phyloP scores from a whole-genome alignment of 2,329 filamentous ascomycete genomes.

The Dendrostoma leiphaemia region DNA sequence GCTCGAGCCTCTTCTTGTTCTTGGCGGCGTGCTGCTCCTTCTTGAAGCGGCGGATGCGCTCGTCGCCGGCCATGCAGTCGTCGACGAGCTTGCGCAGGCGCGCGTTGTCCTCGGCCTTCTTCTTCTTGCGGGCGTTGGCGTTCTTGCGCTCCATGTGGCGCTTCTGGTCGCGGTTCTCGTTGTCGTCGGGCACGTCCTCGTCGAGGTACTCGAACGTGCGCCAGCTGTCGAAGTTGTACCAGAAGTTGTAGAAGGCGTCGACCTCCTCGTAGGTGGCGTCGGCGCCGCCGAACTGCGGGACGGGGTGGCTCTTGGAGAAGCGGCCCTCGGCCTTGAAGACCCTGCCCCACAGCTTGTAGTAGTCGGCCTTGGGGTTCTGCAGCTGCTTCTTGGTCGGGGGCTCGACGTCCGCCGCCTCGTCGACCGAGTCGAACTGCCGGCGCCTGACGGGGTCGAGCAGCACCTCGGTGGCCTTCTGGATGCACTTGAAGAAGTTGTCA shows the following conservation, averaged over 20 bases:
- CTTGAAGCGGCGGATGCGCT: conserved; percentile 96
- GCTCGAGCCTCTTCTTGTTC: conserved; percentile 90
- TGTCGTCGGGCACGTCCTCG: conserved; percentile 98
- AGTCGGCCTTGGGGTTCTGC: conserved; percentile 69
- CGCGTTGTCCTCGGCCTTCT: conserved; percentile 95
- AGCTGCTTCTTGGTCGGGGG: conserved; percentile 90
- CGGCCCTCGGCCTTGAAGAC: conserved; percentile 91
- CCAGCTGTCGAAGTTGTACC: conserved; percentile 99
- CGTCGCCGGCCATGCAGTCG: conserved; percentile 78
- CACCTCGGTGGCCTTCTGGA: conserved; percentile 95
- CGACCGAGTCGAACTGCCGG: conserved; percentile 94
- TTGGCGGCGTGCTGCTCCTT: conserved; percentile 89
- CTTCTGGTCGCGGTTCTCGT: conserved; percentile 98
- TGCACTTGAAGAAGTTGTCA: conserved; percentile 99
- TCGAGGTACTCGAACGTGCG: conserved; percentile 96
- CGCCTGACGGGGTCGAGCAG: conserved; percentile 89
- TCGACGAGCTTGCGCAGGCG: conserved; percentile 89
- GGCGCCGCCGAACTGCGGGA: conserved; percentile 81
- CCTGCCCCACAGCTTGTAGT: conserved; percentile 89
- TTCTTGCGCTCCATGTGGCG: conserved; percentile 98
- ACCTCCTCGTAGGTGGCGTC: conserved; percentile 86
- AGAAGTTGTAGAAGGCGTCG: conserved; percentile 98
- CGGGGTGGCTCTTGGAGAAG: conserved; percentile 89
- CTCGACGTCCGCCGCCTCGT: conserved; percentile 89
- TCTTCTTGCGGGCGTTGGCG: conserved; percentile 95